Conservation (phyloP, 2,329 filamentous ascomycete species). For the Periconia sp. region DNA sequence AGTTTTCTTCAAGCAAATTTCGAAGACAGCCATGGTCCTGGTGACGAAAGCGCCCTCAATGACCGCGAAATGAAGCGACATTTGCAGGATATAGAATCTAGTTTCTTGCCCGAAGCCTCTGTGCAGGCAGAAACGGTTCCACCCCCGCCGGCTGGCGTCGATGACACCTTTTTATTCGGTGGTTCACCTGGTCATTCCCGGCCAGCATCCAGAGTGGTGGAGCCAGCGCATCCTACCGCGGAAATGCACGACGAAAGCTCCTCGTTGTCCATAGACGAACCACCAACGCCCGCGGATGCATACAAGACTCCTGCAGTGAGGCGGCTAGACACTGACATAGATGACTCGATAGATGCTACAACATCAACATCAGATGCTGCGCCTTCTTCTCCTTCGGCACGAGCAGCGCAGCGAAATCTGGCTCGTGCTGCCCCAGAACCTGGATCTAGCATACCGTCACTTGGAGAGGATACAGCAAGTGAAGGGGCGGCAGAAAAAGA, state of each 20-base stretch:
- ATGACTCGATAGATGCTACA: slow-evolving; percentile 29
- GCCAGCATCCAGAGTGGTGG: slow-evolving; percentile 14
- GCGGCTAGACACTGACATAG: slow-evolving; percentile 22
- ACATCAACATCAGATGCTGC: slow-evolving; percentile 34
- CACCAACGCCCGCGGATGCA: slow-evolving; percentile 44
- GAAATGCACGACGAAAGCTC: slow-evolving; percentile 18
- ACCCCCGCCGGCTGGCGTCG: slow-evolving; percentile 33
- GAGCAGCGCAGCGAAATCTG: slow-evolving; percentile 42
- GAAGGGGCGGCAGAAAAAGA: slow-evolving; percentile 15
- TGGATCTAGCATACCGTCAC: slow-evolving; percentile 1
- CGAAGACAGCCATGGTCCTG: slow-evolving; percentile 30
- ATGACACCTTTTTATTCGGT: slow-evolving; percentile 52
- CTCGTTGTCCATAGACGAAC: slow-evolving; percentile 32
- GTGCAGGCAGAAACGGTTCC: slow-evolving; percentile 26
- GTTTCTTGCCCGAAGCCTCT: slow-evolving; percentile 61
- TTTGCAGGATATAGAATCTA: slow-evolving; percentile 65
- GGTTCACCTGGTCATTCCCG: slow-evolving; percentile 37
- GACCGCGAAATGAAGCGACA: slow-evolving; percentile 62
- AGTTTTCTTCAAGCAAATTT: slow-evolving; percentile 40
- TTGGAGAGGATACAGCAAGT: slow-evolving; percentile 3
- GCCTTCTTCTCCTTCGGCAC: slow-evolving; percentile 48
- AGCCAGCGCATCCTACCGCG: not conserved
- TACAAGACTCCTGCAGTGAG: slow-evolving; percentile 46
- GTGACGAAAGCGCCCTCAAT: slow-evolving; percentile 49
- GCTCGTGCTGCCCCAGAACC: slow-evolving; percentile 17